Conservation (phyloP, 1,284 basidiomycete genomes). For the Cystobasidium sp. region DNA sequence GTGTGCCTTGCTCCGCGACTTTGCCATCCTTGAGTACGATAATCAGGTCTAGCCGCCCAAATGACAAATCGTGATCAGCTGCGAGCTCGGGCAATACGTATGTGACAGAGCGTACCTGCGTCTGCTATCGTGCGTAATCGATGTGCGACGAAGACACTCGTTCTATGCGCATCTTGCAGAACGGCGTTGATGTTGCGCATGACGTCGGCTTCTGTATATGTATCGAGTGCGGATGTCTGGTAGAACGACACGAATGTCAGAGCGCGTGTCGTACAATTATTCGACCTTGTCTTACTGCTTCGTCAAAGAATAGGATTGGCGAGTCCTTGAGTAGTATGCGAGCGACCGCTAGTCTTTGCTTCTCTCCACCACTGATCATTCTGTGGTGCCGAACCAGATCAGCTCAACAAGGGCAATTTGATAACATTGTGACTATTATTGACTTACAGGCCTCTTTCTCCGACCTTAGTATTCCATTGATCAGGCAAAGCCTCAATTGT, state of each 20-base stretch:
- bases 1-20: constrained; percentile 89
- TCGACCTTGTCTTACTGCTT: constrained; percentile 70
- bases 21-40: constrained; percentile 83
- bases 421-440: too few species aligned
- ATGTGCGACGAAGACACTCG: constrained; percentile 94
- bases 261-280: neutral
- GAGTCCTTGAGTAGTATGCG: constrained; percentile 91
- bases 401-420: too few species aligned
- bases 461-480: constrained; percentile 87
- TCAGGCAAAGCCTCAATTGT: constrained; percentile 80
- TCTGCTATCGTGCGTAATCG: constrained; percentile 87
- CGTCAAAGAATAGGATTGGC: constrained; percentile 94
- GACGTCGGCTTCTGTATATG: constrained; percentile 89
- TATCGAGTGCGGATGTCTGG: constrained; percentile 90
- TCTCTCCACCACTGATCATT: constrained; percentile 98
- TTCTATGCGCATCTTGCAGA: constrained; percentile 75
- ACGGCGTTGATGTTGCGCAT: constrained; percentile 91
- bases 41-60: constrained; percentile 89
- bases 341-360: constrained; percentile 93
- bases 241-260: constrained; percentile 3
- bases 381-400: too few species aligned
- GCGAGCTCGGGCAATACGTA: constrained; percentile 40
- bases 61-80: too few species aligned
- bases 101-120: constrained; percentile 64
- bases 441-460: constrained; percentile 73